These are phyloP conservation scores for Xylaria longipes DNA, from an alignment of 495 filamentous ascomycete species.

Conservation along the genomic window DNA sequence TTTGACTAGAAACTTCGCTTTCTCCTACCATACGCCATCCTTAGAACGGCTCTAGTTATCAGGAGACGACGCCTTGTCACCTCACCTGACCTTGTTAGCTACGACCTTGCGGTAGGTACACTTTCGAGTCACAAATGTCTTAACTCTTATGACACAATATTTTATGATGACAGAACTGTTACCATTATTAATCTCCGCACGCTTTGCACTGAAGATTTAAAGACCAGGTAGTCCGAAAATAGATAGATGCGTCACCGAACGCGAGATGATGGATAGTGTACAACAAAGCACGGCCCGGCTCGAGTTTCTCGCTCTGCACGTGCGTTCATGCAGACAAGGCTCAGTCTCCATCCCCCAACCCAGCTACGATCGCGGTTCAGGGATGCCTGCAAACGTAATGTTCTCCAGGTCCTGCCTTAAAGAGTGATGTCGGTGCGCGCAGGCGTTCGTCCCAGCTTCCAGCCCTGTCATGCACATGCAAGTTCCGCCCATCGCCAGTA, in stretches of 20 bases:
- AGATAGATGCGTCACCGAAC: background rate
- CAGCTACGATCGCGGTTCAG: slow-evolving; percentile 2
- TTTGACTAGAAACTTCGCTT: background rate
- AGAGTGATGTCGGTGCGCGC: background rate
- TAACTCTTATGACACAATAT: background rate
- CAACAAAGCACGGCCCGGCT: slow-evolving; percentile 16
- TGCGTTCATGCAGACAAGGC: slow-evolving; percentile 20
- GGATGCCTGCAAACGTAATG: background rate
- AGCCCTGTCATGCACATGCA: slow-evolving; percentile 19
- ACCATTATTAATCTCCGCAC: background rate
- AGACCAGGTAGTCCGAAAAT: slow-evolving; percentile 1
- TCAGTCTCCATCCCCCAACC: slow-evolving; percentile 16
- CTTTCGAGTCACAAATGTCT: background rate
- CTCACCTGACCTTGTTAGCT: background rate
- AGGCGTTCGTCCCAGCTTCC: slow-evolving; percentile 17
- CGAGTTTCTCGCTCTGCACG: slow-evolving; percentile 12
- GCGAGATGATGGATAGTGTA: background rate
- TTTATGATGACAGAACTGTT: background rate
- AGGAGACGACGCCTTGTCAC: background rate
- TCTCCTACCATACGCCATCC: background rate
- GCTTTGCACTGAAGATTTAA: background rate
- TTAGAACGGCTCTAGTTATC: background rate
- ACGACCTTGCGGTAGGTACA: background rate
- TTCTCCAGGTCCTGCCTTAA: background rate
- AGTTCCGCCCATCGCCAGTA: background rate